phyloP scores from a whole-genome alignment of 1,284 basidiomycete species.

The Ustilago esculenta region DNA sequence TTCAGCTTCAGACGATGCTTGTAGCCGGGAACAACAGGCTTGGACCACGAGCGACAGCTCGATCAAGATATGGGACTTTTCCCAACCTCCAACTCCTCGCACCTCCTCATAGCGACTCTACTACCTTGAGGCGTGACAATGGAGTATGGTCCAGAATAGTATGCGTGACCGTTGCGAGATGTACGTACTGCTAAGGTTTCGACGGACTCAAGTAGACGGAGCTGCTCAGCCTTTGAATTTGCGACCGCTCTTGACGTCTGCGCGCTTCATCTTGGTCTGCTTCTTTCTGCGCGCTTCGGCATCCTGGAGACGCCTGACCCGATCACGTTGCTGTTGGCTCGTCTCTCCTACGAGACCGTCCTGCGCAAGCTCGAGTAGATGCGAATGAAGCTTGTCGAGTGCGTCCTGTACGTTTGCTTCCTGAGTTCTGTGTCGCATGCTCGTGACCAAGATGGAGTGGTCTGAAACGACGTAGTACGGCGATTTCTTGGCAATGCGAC shows the following conservation, averaged over 20 bases:
- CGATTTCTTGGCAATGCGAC: conserved; percentile 36
- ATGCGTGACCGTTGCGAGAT: no score
- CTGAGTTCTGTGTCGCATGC: conserved; percentile 37
- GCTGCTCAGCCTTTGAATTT: conserved; percentile 37
- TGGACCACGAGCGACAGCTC: conserved; percentile 35
- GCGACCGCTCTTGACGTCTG: conserved; percentile 44
- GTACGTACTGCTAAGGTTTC: no score
- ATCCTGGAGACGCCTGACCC: conserved; percentile 30
- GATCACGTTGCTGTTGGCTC: conserved; percentile 27
- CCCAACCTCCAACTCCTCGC: conserved; percentile 13
- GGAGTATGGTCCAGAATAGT: no score
- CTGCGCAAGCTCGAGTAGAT: conserved; percentile 32
- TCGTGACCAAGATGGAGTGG: conserved; percentile 33
- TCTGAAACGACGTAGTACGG: conserved; percentile 48
- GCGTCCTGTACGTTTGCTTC: conserved; percentile 46
- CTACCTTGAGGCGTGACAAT: no score
- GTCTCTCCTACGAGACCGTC: conserved; percentile 40
- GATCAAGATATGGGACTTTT: conserved; percentile 36
- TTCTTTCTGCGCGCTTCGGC: conserved; percentile 44
- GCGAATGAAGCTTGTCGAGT: conserved; percentile 43
- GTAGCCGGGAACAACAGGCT: conserved; percentile 3
- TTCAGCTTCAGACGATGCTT: background rate
- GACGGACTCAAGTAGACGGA: no score
- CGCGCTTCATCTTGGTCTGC: conserved; percentile 44
- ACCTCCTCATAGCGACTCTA: no score